A percentile compares a stretch with the other conserved stretches of the same genome.
Conservation (phyloP, 495 filamentous ascomycete genomes). For the Letharia lupina region DNA sequence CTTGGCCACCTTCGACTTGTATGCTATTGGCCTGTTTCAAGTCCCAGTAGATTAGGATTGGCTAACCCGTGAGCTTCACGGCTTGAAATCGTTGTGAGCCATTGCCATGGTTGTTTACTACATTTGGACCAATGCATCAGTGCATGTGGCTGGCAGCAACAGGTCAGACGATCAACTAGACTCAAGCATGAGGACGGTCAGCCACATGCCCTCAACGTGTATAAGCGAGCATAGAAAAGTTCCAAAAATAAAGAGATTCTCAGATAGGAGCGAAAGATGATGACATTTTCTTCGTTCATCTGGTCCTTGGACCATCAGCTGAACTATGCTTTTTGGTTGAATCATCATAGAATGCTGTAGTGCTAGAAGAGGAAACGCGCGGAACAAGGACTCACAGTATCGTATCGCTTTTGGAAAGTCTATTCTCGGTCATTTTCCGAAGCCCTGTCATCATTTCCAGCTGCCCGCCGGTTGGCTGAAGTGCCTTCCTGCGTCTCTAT, state of each 20-base stretch:
- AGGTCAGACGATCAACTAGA: not conserved
- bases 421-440: not conserved
- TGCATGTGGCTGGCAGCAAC: not conserved
- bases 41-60: not conserved
- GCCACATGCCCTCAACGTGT: not conserved
- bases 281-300: constrained; percentile 26
- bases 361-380: not conserved
- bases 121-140: not conserved
- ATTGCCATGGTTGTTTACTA: not conserved
- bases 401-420: not conserved
- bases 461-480: not conserved
- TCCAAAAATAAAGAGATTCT: constrained; percentile 1
- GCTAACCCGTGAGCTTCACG: not conserved
- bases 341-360: constrained; percentile 20
- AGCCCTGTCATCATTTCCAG: not conserved
- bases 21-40: not conserved
- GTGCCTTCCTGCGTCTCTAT: not conserved
- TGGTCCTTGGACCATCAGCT: constrained; percentile 24
- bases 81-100: not conserved
- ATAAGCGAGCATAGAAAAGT: not conserved
- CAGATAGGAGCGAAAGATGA: constrained; percentile 31
- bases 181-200: not conserved
- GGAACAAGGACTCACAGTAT: not conserved
- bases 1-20: not conserved
- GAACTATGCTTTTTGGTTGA: constrained; percentile 26